Evolutionary conservation across 2,329 filamentous ascomycete species (phyloP).

Genomic region (Tolypocladium ophioglossoides): DNA sequence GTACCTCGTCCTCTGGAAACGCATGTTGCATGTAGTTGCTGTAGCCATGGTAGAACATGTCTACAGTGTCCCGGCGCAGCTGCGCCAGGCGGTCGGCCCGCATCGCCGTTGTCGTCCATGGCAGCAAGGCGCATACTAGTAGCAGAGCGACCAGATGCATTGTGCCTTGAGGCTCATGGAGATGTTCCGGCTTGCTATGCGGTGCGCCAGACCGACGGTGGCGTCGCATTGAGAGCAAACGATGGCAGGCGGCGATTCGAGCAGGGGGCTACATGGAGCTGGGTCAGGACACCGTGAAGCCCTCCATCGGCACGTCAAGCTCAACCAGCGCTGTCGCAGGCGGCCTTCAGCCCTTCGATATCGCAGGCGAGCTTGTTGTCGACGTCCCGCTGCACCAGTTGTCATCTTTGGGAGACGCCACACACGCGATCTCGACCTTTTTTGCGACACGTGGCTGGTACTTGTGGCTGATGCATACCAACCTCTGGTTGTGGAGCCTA

Average conservation of each 20-base stretch:
- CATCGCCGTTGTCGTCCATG: conserved; percentile 41
- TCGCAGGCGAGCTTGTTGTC: background rate
- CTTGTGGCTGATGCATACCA: background rate
- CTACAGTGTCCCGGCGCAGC: conserved; percentile 49
- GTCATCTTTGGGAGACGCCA: background rate
- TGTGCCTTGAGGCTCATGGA: conserved; percentile 12
- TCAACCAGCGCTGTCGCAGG: background rate
- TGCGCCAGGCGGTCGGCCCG: conserved; percentile 41
- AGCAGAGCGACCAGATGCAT: conserved; percentile 18
- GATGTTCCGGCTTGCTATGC: conserved; percentile 3
- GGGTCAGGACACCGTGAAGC: conserved; percentile 7
- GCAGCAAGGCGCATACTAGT: conserved; percentile 19
- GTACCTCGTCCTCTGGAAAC: conserved; percentile 86
- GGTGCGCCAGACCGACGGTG: background rate
- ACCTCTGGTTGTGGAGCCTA: too few relatives aligned
- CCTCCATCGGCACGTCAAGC: background rate
- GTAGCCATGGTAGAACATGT: conserved; percentile 96
- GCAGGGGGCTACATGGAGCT: background rate
- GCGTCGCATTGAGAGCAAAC: background rate
- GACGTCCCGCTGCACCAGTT: background rate
- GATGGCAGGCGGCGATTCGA: background rate
- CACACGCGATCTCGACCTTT: background rate
- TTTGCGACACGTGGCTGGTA: background rate
- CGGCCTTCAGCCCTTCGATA: background rate
- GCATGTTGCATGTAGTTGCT: conserved; percentile 90